These are phyloP conservation scores for Leccinum griseonigrum DNA, from an alignment of 1,284 basidiomycete genomes.

Conservation along the genomic window DNA sequence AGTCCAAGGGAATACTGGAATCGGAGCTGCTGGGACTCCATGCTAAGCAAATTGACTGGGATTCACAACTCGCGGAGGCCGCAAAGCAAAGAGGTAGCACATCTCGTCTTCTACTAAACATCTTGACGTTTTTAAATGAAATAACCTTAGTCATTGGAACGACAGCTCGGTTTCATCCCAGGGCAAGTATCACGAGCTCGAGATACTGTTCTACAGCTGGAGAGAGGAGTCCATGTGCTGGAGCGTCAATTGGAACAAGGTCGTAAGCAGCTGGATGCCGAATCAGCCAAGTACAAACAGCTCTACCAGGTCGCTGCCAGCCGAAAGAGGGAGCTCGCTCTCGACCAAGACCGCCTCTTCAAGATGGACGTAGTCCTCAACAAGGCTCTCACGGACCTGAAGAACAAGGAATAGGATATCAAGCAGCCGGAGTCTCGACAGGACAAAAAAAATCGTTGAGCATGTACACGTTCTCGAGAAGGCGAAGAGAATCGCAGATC, in stretches of 20 bases:
- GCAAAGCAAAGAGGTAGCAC: conserved; percentile 59
- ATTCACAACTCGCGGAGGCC: conserved; percentile 63
- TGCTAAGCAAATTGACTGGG: conserved; percentile 70
- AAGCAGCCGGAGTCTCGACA: conserved; percentile 83
- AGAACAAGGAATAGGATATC: conserved; percentile 82
- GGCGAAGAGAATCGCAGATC: conserved; percentile 94
- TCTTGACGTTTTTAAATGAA: not conserved
- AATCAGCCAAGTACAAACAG: conserved; percentile 67
- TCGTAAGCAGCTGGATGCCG: conserved; percentile 68
- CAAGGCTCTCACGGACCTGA: conserved; percentile 76
- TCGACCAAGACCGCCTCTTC: conserved; percentile 66
- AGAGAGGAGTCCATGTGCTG: conserved; percentile 77
- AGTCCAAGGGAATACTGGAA: conserved; percentile 66
- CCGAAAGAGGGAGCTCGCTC: conserved; percentile 67
- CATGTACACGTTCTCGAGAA: conserved; percentile 98
- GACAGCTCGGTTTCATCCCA: conserved; percentile 70
- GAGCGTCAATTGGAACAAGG: conserved; percentile 69
- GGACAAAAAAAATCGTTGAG: conserved; percentile 97
- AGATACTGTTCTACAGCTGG: conserved; percentile 84
- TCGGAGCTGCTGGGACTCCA: conserved; percentile 74
- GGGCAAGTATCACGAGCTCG: conserved; percentile 79
- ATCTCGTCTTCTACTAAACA: not conserved
- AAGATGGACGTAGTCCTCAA: conserved; percentile 83
- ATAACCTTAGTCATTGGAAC: conserved; percentile 54
- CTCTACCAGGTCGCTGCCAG: conserved; percentile 66